phyloP scores from a whole-genome alignment of 495 filamentous ascomycete species.

The Xylaria nigripes region DNA sequence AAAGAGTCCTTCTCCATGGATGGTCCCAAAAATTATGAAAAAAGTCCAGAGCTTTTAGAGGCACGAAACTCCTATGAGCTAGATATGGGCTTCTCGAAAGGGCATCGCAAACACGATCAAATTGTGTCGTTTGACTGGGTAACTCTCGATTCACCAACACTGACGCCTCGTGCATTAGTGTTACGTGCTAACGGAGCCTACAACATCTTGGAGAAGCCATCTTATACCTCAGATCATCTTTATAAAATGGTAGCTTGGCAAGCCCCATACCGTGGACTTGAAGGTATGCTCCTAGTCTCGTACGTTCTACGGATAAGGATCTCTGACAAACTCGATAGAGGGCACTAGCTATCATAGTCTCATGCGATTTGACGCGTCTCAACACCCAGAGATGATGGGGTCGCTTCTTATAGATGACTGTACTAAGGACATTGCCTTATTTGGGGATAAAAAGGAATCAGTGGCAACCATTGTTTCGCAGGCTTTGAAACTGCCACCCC shows the following conservation, averaged over 20 bases:
- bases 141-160: slow-evolving; percentile 48
- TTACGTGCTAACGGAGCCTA: slow-evolving; percentile 60
- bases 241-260: slow-evolving; percentile 43
- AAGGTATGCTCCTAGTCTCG: slow-evolving; percentile 24
- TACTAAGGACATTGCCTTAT: slow-evolving; percentile 35
- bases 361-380: slow-evolving; percentile 38
- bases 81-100: slow-evolving; percentile 42
- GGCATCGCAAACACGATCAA: slow-evolving; percentile 44
- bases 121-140: slow-evolving; percentile 87
- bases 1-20: slow-evolving; percentile 47
- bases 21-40: slow-evolving; percentile 20
- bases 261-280: slow-evolving; percentile 36
- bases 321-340: slow-evolving; percentile 22
- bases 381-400: slow-evolving; percentile 34
- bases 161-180: slow-evolving; percentile 59
- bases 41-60: slow-evolving; percentile 44
- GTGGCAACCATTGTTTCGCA: slow-evolving; percentile 28
- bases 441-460: slow-evolving; percentile 33
- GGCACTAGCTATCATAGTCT: slow-evolving; percentile 35
- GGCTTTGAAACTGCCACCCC: slow-evolving; percentile 18
- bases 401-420: slow-evolving; percentile 37
- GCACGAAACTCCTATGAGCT: slow-evolving; percentile 45
- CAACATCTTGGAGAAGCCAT: slow-evolving; percentile 56
- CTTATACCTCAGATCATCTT: slow-evolving; percentile 41
- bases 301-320: background rate